A percentile compares a stretch with the other conserved stretches of the same genome.
phyloP scores from a whole-genome alignment of 352 stramenopile genomes.

The Vaucheria bursata region DNA sequence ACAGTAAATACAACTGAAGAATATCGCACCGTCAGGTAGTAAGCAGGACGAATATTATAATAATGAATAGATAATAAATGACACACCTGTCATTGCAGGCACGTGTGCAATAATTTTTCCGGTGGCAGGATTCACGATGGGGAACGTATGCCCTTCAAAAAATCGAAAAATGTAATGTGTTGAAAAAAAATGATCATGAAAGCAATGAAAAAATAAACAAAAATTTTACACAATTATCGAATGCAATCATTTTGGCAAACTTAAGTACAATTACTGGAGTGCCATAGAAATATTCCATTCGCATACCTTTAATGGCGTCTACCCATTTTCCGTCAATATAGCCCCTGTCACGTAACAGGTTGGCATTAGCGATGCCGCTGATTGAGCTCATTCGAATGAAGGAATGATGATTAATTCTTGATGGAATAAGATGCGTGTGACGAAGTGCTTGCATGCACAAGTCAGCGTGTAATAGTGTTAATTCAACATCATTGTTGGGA shows the following conservation, averaged over 20 bases:
- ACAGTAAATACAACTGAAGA: neutral
- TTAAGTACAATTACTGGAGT: neutral
- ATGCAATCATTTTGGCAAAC: neutral
- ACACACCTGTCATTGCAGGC: conserved; percentile 21
- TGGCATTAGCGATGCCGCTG: neutral
- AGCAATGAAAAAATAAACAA: neutral
- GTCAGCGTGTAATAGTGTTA: too few species aligned
- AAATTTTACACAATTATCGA: neutral
- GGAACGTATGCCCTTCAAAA: conserved; percentile 11
- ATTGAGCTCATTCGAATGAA: too few species aligned
- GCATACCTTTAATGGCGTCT: neutral
- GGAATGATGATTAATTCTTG: too few species aligned
- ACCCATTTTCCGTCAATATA: conserved; percentile 41
- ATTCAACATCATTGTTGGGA: too few species aligned
- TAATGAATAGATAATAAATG: conserved; percentile 6
- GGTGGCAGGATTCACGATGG: conserved; percentile 29
- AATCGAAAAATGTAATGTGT: neutral
- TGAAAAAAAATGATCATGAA: neutral
- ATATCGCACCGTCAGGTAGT: neutral
- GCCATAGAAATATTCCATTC: too few species aligned
- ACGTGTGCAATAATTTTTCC: conserved; percentile 15
- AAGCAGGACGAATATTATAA: neutral
- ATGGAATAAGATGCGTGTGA: too few species aligned
- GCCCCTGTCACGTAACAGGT: conserved; percentile 27
- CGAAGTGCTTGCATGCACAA: too few species aligned